Evolutionary conservation across 306 rosid genomes (phyloP), one percentile per base, ranked within the genome.

Genomic region (Gastrolobium villosum): DNA sequence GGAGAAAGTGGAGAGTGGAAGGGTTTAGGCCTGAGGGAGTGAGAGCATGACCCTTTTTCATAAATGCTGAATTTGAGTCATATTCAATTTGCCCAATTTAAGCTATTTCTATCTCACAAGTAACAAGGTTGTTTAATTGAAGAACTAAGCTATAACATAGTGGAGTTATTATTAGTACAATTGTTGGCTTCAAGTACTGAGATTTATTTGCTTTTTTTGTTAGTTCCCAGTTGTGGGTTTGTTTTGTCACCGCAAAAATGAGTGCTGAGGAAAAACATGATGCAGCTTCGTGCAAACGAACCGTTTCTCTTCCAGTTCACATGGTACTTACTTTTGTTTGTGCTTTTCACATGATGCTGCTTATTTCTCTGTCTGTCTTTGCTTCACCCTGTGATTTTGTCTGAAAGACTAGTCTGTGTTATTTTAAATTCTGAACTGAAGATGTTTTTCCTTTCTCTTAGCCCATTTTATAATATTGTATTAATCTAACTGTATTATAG

Each of bases 251-350:
- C 57, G 50, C 39, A 57, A 55, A 72, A 79, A 90, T 90, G 97
- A 89, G 49, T 82, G 65, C 79, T 48, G 76, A 74, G 37, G 82
- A 80, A 57, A 87, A 87, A 1, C 74, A 39, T 50, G 69, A 72
- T 55, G 36, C 59, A 10, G 55, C 59, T 75, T 84, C 89, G 2
- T 59, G 85, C 56, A 65, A 84, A 73, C 81, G 79, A 63, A 78
- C 88, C 20, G 64, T 63, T 76, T 60, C 85, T 67, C 77, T 63
- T 75, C 86, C 82, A 41, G 45, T 83, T 83, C 88, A 55, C 2
- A 87, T 83, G 98, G 98, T 94, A 50, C 45, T 57, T 43, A 14
- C 14, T 15, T 13, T 46, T 26, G 2, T 70, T 14, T 9, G 8
- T 10, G 37, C 26, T 63, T 52, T 34, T 49, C 74, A 9, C 0